These are phyloP conservation scores for Cyclotella kingstonii DNA, from an alignment of 108 stramenopile species.

Conservation along the genomic window DNA sequence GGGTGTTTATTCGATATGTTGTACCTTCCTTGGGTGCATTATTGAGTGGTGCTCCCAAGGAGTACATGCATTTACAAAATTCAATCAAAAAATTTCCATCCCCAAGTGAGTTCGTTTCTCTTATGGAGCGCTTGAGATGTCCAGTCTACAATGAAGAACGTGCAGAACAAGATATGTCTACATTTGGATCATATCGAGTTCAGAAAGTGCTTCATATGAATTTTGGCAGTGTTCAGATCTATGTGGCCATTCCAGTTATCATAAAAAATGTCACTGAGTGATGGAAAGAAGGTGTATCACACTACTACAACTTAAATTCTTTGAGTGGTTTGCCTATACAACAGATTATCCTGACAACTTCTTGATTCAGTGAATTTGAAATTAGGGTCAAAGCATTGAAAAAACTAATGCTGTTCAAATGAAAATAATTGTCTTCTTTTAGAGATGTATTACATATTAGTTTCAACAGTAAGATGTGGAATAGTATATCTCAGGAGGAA, in stretches of 20 bases:
- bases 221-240: slow-evolving; percentile 81
- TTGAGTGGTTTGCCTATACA: too few species aligned
- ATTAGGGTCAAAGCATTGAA: too few species aligned
- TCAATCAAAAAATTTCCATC: slow-evolving; percentile 81
- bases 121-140: slow-evolving; percentile 59
- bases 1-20: slow-evolving; percentile 69
- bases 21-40: slow-evolving; percentile 76
- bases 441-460: too few species aligned
- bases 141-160: slow-evolving; percentile 18
- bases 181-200: slow-evolving; percentile 57
- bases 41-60: slow-evolving; percentile 65
- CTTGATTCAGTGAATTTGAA: too few species aligned
- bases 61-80: slow-evolving; percentile 84
- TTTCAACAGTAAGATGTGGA: too few species aligned
- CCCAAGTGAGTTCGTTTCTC: slow-evolving; percentile 56
- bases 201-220: slow-evolving; percentile 64
- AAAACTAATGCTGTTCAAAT: too few species aligned
- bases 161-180: slow-evolving; percentile 20
- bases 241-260: slow-evolving; percentile 46
- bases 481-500: too few species aligned
- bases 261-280: slow-evolving; percentile 33
- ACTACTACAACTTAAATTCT: too few species aligned
- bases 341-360: too few species aligned
- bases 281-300: too few species aligned
- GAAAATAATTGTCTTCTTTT: too few species aligned